A percentile compares a stretch with the other conserved stretches of the same genome.
Conservation (phyloP, 2,329 filamentous ascomycete species). For the Neoascochyta sp. region DNA sequence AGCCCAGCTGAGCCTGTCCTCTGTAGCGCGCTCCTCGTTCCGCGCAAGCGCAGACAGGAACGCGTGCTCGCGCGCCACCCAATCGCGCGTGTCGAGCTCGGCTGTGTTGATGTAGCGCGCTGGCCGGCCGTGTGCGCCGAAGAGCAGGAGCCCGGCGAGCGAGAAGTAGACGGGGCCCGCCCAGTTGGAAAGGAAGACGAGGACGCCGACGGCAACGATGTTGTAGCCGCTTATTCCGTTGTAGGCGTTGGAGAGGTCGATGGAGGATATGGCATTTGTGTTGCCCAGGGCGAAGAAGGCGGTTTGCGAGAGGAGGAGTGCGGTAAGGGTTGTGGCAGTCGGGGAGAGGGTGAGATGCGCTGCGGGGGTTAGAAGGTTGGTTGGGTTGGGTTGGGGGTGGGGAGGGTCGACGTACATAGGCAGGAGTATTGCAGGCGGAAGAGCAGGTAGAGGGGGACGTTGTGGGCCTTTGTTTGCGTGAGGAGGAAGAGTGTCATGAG, state of each 20-base stretch:
- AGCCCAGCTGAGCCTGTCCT: slow-evolving; percentile 6
- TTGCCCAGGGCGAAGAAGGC: slow-evolving; percentile 89
- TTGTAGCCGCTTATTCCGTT: slow-evolving; percentile 85
- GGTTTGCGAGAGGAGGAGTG: slow-evolving; percentile 72
- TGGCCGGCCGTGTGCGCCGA: too few species aligned
- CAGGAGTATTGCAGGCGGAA: slow-evolving; percentile 61
- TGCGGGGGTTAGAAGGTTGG: slow-evolving; percentile 5
- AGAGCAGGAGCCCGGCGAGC: slow-evolving; percentile 57
- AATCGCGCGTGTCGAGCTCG: slow-evolving; percentile 22
- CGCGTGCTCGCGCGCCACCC: slow-evolving; percentile 29
- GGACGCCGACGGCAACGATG: slow-evolving; percentile 70
- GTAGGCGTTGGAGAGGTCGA: slow-evolving; percentile 91
- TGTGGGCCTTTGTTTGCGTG: slow-evolving; percentile 80
- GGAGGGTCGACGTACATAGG: slow-evolving; percentile 43
- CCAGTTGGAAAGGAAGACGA: slow-evolving; percentile 91
- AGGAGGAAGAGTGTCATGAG: slow-evolving; percentile 74
- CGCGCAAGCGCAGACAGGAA: slow-evolving; percentile 20
- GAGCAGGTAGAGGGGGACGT: slow-evolving; percentile 79
- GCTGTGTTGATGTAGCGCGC: slow-evolving; percentile 16
- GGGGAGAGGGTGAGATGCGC: slow-evolving; percentile 47
- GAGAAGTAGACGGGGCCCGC: slow-evolving; percentile 87
- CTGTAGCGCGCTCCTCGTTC: slow-evolving; percentile 11
- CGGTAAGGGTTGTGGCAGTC: slow-evolving; percentile 62
- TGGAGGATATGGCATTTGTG: slow-evolving; percentile 91
- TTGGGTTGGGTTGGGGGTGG: slow-evolving; percentile 21